Evolutionary conservation across 169 alveolate genomes (phyloP), one percentile per base, ranked within the genome.

Genomic region (Cytauxzoon felis): DNA sequence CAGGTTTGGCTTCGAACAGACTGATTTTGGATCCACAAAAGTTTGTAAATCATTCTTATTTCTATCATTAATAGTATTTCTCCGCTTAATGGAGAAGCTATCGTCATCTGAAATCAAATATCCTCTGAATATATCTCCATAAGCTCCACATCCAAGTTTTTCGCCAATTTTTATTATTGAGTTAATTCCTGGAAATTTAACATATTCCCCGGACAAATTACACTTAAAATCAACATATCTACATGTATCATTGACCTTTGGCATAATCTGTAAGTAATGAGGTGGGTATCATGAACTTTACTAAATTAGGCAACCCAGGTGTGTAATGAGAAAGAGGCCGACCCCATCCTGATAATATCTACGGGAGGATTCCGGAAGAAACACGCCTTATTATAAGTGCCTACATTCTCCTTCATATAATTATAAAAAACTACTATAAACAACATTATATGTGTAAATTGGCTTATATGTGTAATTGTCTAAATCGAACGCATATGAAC

Each of bases 41-140:
- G 75, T 47, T 19, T 81, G 8, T 19, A 5, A 13, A 26, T 54
- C 30, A 33, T 67, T 41, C 27, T 52, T 30, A 38, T 27, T 8
- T 21, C 63, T 16, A 5, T 40, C 24, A 13, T 54, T 53, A 2
- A 5, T n/a, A 16, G 49, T 60, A 40, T 60, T 42, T 0, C 70
- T 43, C 29, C 63, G 63, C 49, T 62, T 62, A n/a, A n/a, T n/a
- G 38, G 43, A n/a, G 43, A 42, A 51, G 7, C 4, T 4, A 26
- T 21, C 53, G 8, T 49, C 69, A 27, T 73, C 84, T 36, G 51
- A 5, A 24, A 76, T 23, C 24, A 48, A 36, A 32, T 66, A 66
- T 19, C 93, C 97, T 50, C 88, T 66, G 71, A 89, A 93, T 21
- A 93, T 95, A 62, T 93, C 97, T 32, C 96, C 97, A 60, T 91